Evolutionary conservation across 371 early-diverging fungal genomes (phyloP), one percentile per base, ranked within the genome.

Genomic region (Phascolomyces articulosus): DNA sequence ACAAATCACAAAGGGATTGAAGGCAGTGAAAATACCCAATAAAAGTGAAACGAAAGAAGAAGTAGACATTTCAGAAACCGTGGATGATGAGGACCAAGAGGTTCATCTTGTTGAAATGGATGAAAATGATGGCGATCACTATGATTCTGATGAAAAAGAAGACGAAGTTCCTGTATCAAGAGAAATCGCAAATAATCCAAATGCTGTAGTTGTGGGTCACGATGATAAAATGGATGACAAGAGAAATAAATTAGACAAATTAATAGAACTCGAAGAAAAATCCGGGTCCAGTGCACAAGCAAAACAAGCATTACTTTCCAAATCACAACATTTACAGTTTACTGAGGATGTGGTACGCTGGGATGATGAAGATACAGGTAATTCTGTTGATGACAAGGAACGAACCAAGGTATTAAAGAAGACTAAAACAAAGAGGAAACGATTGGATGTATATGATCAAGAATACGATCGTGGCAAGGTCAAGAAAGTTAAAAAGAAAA

Each of bases 381-480:
- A 61, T 8, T 49, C 69, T 55, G 63, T 63, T 29, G 40, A 20
- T 40, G 71, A 70, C n/a, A 72, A 73, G 49, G 75, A 72, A 28
- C 75, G 81, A 31, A 70, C 70, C 49, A 68, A 62, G 31, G 59
- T 74, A 3, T 55, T 87, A 9, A 78, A 73, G 55, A 65, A 80
- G 24, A 60, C 84, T 28, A 88, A 88, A 63, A 75, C 79, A 51
- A 88, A 87, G 55, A 63, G 77, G 47, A 84, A 84, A 64, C 85
- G 84, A 63, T 85, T 88, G 0, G 89, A 90, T 64, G 66, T 62
- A 4, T 87, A 87, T 53, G 91, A 93, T 68, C 72, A 87, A 4
- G 93, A 92, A 13, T 93, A 93, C 65, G 93, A 93, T 72, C 90
- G 90, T 40, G 92, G 92, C 38, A 90, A 89, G 66, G 71, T 84